Evolutionary conservation across 176 grass and related monocot genomes (phyloP), one percentile per base, ranked within the genome.

Genomic region (Eremochloa ophiuroides): DNA sequence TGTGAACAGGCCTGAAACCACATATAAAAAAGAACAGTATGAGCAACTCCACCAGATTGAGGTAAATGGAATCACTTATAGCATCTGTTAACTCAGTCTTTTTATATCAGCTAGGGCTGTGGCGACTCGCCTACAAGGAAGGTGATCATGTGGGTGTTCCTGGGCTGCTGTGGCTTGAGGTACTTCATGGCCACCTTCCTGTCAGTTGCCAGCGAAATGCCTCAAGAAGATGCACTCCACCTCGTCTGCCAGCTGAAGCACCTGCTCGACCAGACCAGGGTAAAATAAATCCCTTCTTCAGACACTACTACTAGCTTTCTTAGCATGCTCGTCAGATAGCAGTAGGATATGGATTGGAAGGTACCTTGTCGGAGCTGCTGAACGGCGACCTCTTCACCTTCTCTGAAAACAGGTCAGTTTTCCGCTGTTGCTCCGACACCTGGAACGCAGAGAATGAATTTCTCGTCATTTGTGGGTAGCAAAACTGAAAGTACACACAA

Each of bases 341-440:
- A 12, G 10, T 17, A 44, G 33, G 62, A n/a, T n/a, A 23, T 7
- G 30, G 68, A 62, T 48, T 55, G 51, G 30, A 63, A 23, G 46
- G 44, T 98, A 99, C 96, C 96, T 99, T 95, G 85, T 99, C 96
- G 9, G 96, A 95, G 64, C 91, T 94, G 83, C 90, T 89, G 53
- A 99, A 99, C 2, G 87, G 80, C 8, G 93, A 93, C 10, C 85
- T 56, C 65, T 93, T 99, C 34, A 91, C 91, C 77, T 99, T 99
- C 83, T 83, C 77, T 12, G 79, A 89, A 35, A 99, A 95, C 14
- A 71, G 38, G 20, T 66, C 76, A 2, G 93, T 84, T 9, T 59
- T 76, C 47, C 73, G 79, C 16, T 93, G 93, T 50, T 91, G 83
- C 38, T 91, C 90, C 8, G 96, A 95, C 20, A 99, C 96, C 96